These are phyloP conservation scores for Venturiaceae sp. DNA, from an alignment of 2,329 filamentous ascomycete genomes.

Conservation along the genomic window DNA sequence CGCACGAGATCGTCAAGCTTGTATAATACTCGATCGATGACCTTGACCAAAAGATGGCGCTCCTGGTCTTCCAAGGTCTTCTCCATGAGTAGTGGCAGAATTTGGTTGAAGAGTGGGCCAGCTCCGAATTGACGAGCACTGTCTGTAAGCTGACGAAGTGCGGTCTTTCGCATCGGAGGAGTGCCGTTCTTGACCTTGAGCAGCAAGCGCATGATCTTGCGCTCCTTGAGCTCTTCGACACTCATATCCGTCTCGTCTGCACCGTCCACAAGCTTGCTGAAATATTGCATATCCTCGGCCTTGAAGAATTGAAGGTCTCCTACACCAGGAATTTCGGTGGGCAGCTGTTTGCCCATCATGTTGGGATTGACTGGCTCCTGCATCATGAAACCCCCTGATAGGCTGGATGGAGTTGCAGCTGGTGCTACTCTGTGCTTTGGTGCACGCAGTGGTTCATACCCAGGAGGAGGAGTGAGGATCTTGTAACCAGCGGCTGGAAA, in stretches of 20 bases:
- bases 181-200: constrained; percentile 99
- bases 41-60: constrained; percentile 94
- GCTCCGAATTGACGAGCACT: constrained; percentile 95
- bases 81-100: constrained; percentile 94
- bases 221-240: constrained; percentile 92
- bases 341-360: constrained; percentile 78
- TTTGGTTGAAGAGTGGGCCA: constrained; percentile 91
- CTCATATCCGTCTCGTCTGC: constrained; percentile 85
- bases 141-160: constrained; percentile 90
- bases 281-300: constrained; percentile 96
- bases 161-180: constrained; percentile 96
- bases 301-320: constrained; percentile 98
- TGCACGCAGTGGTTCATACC: constrained; percentile 76
- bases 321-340: constrained; percentile 91
- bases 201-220: constrained; percentile 95
- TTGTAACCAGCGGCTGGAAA: constrained; percentile 90
- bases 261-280: constrained; percentile 92
- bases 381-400: constrained; percentile 82
- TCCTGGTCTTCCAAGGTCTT: constrained; percentile 97
- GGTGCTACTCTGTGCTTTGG: constrained; percentile 67
- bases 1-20: constrained; percentile 95
- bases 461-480: constrained; percentile 78
- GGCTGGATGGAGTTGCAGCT: constrained; percentile 48
- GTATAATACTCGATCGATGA: constrained; percentile 96
- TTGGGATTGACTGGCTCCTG: constrained; percentile 84